phyloP scores from a whole-genome alignment of 495 filamentous ascomycete genomes.

The Melanomma pulvis-pyrius region DNA sequence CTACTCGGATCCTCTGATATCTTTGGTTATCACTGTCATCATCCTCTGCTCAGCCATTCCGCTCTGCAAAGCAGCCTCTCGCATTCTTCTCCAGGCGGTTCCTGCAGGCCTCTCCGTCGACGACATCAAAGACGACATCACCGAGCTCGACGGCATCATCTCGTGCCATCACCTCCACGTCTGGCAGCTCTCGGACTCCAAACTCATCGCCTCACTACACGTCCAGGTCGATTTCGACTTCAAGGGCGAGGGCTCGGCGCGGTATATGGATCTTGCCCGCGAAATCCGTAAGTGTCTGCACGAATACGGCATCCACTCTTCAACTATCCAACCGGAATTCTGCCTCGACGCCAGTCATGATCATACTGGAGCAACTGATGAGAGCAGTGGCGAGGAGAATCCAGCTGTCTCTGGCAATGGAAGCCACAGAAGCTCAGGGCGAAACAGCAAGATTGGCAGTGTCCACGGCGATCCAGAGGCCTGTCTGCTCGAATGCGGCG shows the following conservation, averaged over 20 bases:
- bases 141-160: conserved; percentile 76
- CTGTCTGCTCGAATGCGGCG: conserved; percentile 60
- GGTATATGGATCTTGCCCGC: conserved; percentile 86
- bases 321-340: conserved; percentile 97
- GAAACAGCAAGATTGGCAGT: conserved; percentile 54
- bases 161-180: conserved; percentile 95
- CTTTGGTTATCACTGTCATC: conserved; percentile 93
- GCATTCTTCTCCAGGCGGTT: conserved; percentile 91
- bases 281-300: conserved; percentile 84
- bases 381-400: conserved; percentile 39
- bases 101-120: conserved; percentile 83
- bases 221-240: conserved; percentile 82
- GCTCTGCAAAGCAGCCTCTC: conserved; percentile 88
- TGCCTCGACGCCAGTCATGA: conserved; percentile 64
- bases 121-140: conserved; percentile 90
- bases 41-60: conserved; percentile 91
- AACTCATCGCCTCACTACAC: conserved; percentile 88
- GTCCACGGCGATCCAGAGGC: conserved; percentile 46
- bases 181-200: conserved; percentile 94
- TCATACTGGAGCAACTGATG: conserved; percentile 36
- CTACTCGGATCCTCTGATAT: conserved; percentile 91
- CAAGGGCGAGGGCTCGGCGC: conserved; percentile 68
- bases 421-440: conserved; percentile 28
- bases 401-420: conserved; percentile 41
- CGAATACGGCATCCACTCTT: conserved; percentile 95